Evolutionary conservation across 148 eudicot species (phyloP), one percentile per base, ranked within the genome.

Genomic region (Heliosperma pusillum): DNA sequence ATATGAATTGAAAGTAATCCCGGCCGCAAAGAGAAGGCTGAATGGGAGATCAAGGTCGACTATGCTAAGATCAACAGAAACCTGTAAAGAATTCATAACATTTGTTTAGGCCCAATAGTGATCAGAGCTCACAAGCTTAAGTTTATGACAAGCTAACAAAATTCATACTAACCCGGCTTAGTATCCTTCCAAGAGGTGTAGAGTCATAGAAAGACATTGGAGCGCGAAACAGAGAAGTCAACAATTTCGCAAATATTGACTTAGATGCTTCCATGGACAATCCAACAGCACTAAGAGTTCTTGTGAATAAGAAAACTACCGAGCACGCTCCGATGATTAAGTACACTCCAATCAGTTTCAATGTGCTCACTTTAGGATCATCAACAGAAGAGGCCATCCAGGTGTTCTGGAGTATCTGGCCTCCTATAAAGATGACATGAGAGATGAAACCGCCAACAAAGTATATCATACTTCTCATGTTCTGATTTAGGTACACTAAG

Each of bases 191-290:
- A 82, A 95, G 83, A 57, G 97, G 98, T 1, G 98, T 95, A 33
- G 98, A 92, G 59, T 95, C 98, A 72, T 92, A 95, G 82, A 95
- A 95, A n/a, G 93, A 82, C 91, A 90, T 92, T 30, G 98, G 98
- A 5, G 97, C 98, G 29, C 90, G 88, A 55, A 95, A 90, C 26
- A 95, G 91, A 53, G 97, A 92, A 27, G 75, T 81, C 77, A 92
- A 53, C 50, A 95, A 80, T 80, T 87, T 88, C n/a, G 91, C 83
- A 74, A 89, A 95, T 50, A 92, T 40, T 7, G 98, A 85, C 65
- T 78, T 85, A 56, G 98, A 95, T 33, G 98, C 85, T 64, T 82
- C 83, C 82, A 90, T 21, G 30, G 96, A 93, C 77, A 92, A 66
- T 50, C 80, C 73, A 61, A 94, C 97, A 10, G 84, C 57, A 25